Conservation (phyloP, 768 basidiomycete species). For the Tulasnella sp. region DNA sequence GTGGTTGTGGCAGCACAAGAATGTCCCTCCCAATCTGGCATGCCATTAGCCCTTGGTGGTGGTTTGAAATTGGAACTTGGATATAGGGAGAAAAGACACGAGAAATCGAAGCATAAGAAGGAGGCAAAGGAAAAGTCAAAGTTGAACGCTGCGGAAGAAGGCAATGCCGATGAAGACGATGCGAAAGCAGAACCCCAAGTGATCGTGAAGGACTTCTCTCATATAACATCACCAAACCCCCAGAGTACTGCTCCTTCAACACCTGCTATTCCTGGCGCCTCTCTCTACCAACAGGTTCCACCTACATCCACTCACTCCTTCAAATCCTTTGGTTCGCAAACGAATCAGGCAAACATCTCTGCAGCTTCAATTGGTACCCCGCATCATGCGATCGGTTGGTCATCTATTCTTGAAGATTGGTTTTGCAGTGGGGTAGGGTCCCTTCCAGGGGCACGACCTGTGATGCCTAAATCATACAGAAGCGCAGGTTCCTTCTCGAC, state of each 20-base stretch:
- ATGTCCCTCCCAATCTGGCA: constrained; percentile 15
- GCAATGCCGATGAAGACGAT: background rate
- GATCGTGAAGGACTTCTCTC: background rate
- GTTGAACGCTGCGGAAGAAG: background rate
- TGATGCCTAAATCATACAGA: constrained; percentile 4
- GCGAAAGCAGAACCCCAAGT: background rate
- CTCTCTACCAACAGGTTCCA: constrained; percentile 3
- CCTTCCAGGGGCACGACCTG: constrained; percentile 18
- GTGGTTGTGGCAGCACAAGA: constrained; percentile 18
- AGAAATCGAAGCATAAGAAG: constrained; percentile 11
- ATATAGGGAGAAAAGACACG: constrained; percentile 14
- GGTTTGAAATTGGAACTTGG: constrained; percentile 5
- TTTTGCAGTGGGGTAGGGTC: constrained; percentile 33
- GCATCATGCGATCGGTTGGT: constrained; percentile 16
- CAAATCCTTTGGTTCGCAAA: constrained; percentile 4
- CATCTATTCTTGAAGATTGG: constrained; percentile 16
- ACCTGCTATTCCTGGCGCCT: background rate
- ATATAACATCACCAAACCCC: background rate
- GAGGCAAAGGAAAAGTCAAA: constrained; percentile 1
- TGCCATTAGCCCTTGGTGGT: constrained; percentile 14
- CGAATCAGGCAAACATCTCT: constrained; percentile 32
- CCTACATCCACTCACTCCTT: constrained; percentile 6
- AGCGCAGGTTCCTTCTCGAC: background rate
- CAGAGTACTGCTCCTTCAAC: background rate
- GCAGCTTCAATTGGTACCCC: too few relatives aligned